A percentile compares a stretch with the other conserved stretches of the same genome.
phyloP scores from a whole-genome alignment of 2,329 filamentous ascomycete genomes.

The Penicillium decumbens region DNA sequence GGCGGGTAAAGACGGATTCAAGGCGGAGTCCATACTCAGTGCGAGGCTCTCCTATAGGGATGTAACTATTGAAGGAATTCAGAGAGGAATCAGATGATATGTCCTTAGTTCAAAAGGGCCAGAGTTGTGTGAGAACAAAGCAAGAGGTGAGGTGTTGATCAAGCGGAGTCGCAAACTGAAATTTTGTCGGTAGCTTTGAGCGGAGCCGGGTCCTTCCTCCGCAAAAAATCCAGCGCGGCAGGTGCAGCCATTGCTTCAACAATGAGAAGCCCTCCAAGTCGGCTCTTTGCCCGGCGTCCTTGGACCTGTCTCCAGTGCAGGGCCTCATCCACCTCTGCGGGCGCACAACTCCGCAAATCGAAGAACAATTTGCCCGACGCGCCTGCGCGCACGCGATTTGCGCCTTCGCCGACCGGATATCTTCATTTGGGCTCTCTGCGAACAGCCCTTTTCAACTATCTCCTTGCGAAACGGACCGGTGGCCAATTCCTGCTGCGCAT shows the following conservation, averaged over 20 bases:
- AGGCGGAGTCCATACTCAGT: conserved; percentile 5
- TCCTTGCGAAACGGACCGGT: conserved; percentile 79
- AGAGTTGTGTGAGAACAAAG: background rate
- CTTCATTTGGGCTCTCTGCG: conserved; percentile 86
- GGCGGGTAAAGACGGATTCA: background rate
- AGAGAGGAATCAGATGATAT: background rate
- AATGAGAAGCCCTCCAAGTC: conserved; percentile 29
- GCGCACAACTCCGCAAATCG: conserved; percentile 28
- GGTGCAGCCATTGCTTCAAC: conserved; percentile 1
- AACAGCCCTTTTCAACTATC: conserved; percentile 92
- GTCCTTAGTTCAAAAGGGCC: background rate
- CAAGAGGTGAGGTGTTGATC: conserved; percentile 4
- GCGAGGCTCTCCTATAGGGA: background rate
- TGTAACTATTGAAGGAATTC: background rate
- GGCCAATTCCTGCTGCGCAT: conserved; percentile 88
- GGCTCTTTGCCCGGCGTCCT: conserved; percentile 28
- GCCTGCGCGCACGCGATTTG: conserved; percentile 78
- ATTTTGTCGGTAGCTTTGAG: conserved; percentile 23
- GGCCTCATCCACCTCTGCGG: conserved; percentile 28
- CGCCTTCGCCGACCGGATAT: conserved; percentile 90
- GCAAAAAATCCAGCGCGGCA: conserved; percentile 13
- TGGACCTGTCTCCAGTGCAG: conserved; percentile 39
- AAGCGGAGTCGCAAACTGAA: conserved; percentile 18
- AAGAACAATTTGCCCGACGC: conserved; percentile 43
- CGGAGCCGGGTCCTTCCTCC: conserved; percentile 19